Conservation (phyloP, 139 green algal species). For the Ettlia oleoabundans region DNA sequence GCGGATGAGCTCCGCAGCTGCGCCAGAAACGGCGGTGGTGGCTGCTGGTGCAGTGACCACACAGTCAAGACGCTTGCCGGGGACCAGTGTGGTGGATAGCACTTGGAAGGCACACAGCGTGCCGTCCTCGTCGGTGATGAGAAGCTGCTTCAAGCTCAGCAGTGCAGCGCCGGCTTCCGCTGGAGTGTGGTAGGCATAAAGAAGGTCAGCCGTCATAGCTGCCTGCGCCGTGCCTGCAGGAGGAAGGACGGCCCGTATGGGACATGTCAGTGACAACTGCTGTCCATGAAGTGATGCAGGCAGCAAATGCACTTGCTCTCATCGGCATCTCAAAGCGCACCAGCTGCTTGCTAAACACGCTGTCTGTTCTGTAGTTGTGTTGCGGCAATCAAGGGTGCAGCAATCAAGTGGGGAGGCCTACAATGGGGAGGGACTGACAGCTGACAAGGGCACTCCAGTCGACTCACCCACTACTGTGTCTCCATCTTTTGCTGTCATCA, state of each 20-base stretch:
- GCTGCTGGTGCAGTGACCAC: not conserved
- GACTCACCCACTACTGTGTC: not conserved
- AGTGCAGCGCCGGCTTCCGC: not conserved
- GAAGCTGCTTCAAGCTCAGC: not conserved
- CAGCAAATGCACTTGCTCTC: too few relatives aligned
- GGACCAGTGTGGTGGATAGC: not conserved
- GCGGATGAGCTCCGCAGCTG: not conserved
- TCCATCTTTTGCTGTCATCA: not conserved
- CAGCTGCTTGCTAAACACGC: too few relatives aligned
- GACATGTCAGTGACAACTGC: too few relatives aligned
- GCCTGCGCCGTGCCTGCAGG: not conserved
- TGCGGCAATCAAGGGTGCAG: not conserved
- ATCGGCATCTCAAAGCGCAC: too few relatives aligned
- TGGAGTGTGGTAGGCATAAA: not conserved
- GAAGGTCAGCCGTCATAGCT: not conserved
- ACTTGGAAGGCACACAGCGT: not conserved
- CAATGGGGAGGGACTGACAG: not conserved
- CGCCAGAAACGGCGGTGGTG: not conserved
- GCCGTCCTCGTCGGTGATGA: not conserved
- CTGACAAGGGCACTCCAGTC: not conserved
- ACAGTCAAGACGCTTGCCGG: not conserved
- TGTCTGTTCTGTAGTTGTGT: not conserved
- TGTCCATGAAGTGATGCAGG: too few relatives aligned
- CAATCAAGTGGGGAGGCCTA: not conserved
- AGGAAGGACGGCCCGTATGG: too few relatives aligned